Evolutionary conservation across 805 yeast genomes (phyloP).

Genomic region (Saturnispora sekii): DNA sequence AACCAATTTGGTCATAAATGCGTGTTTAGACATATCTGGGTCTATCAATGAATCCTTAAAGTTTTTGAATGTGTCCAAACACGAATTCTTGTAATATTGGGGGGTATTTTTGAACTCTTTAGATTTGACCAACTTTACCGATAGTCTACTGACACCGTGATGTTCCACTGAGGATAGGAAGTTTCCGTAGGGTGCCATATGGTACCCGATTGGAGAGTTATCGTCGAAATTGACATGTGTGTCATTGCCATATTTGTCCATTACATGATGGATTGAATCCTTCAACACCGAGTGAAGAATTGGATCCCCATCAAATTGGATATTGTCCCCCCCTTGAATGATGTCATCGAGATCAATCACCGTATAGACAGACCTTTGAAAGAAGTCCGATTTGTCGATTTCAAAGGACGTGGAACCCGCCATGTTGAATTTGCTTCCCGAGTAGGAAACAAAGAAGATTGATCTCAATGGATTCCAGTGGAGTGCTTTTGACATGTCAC

Average conservation of each 20-base stretch:
- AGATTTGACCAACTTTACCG: conserved; percentile 35
- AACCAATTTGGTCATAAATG: conserved; percentile 45
- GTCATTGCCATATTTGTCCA: conserved; percentile 17
- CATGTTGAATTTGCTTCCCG: conserved; percentile 67
- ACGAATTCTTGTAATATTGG: conserved; percentile 41
- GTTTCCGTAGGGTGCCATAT: conserved; percentile 4
- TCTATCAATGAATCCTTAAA: conserved; percentile 42
- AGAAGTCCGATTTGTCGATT: conserved; percentile 41
- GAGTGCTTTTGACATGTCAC: conserved; percentile 49
- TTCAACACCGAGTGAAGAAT: conserved; percentile 41
- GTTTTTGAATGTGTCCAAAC: conserved; percentile 55
- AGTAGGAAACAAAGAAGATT: conserved; percentile 75
- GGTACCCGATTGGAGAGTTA: neutral
- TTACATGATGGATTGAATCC: conserved; percentile 28
- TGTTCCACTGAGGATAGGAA: conserved; percentile 49
- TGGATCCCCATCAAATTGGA: conserved; percentile 51
- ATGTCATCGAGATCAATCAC: conserved; percentile 69
- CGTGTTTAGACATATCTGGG: conserved; percentile 45
- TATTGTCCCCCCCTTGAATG: conserved; percentile 35
- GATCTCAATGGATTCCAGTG: conserved; percentile 82
- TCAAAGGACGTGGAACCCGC: conserved; percentile 83
- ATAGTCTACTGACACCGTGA: conserved; percentile 63
- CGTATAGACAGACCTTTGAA: conserved; percentile 53
- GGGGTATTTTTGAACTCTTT: conserved; percentile 18
- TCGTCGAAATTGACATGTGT: conserved; percentile 45